Evolutionary conservation across 768 basidiomycete genomes (phyloP), one percentile per base, ranked within the genome.

Genomic region (Collybiopsis confluens): DNA sequence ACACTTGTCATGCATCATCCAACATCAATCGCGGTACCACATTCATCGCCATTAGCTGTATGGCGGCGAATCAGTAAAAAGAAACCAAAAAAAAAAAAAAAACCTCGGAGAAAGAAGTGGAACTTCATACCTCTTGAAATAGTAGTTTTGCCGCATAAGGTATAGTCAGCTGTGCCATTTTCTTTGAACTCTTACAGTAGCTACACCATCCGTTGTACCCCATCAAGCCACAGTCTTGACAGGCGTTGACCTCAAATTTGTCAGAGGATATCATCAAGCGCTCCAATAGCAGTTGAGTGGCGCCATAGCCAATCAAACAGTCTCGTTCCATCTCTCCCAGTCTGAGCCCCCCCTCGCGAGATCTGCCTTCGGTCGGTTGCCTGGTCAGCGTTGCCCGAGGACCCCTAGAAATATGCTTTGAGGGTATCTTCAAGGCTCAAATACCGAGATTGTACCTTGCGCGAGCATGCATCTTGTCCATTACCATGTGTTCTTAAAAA

Each of bases 381-480:
- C 97, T 85, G 2, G 97, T 99, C 49, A 99, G 72, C 20, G 93
- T 95, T 9, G 97, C 97, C 65, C 94, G 88, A 43, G 97, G 97
- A 15, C 97, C 96, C 64, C 92, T 94, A 67, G 37, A 24, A 52
- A 59, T 38, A 28, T n/a, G n/a, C n/a, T n/a, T n/a, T n/a, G 54
- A 51, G 28, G 58, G 13, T 48, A 60, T 52, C 55, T 36, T 16
- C 52, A 45, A 49, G 30, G 37, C 23, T 24, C 35, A 48, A 52
- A 36, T 49, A 41, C 33, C 47, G 30, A 40, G 57, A 47, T 62
- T 77, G 62, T 68, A 87, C 92, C 92, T 88, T 47, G 97, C 94
- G 54, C 97, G 87, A 59, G 97, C 97, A 62, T 99, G 97, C 97
- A 99, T 99, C 78, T 99, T 99, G 78, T 99, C 97, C 87, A 98